A percentile compares a stretch with the other conserved stretches of the same genome.
phyloP scores from a whole-genome alignment of 805 yeast genomes.

The Yamadazyma sp. region DNA sequence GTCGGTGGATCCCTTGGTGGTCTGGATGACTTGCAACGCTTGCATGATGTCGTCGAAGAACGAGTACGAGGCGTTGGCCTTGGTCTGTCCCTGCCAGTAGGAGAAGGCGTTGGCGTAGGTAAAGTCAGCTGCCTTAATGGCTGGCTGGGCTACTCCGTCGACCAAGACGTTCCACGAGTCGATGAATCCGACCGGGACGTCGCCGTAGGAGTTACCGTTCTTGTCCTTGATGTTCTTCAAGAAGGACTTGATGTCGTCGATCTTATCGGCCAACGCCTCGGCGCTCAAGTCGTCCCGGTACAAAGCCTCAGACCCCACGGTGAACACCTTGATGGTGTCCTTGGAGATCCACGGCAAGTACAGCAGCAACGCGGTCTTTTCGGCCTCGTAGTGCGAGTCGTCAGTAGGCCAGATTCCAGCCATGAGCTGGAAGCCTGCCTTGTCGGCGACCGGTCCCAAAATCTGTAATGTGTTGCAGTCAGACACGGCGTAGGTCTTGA shows the following conservation, averaged over 20 bases:
- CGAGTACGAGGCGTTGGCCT: constrained; percentile 79
- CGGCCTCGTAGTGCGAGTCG: constrained; percentile 70
- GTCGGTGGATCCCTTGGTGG: constrained; percentile 82
- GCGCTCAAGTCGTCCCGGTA: constrained; percentile 89
- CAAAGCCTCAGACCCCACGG: constrained; percentile 94
- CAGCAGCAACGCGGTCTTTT: constrained; percentile 64
- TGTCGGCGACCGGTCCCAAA: constrained; percentile 84
- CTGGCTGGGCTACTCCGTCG: constrained; percentile 70
- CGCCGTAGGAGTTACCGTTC: constrained; percentile 73
- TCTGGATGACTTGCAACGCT: constrained; percentile 86
- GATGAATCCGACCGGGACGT: constrained; percentile 83
- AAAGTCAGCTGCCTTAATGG: constrained; percentile 78
- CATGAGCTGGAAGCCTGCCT: constrained; percentile 70
- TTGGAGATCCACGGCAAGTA: constrained; percentile 75
- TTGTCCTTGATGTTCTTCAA: constrained; percentile 67
- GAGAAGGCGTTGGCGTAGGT: constrained; percentile 95
- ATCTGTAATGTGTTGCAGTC: constrained; percentile 87
- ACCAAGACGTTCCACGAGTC: constrained; percentile 95
- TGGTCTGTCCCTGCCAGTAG: constrained; percentile 97
- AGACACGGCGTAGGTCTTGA: constrained; percentile 90
- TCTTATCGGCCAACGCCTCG: constrained; percentile 64
- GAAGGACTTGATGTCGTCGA: constrained; percentile 59
- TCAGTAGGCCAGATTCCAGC: constrained; percentile 96
- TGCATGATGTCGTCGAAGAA: constrained; percentile 98
- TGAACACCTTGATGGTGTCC: constrained; percentile 67